Evolutionary conservation across 257 asterid species (phyloP).

Genomic region (Solanum medicagineum): DNA sequence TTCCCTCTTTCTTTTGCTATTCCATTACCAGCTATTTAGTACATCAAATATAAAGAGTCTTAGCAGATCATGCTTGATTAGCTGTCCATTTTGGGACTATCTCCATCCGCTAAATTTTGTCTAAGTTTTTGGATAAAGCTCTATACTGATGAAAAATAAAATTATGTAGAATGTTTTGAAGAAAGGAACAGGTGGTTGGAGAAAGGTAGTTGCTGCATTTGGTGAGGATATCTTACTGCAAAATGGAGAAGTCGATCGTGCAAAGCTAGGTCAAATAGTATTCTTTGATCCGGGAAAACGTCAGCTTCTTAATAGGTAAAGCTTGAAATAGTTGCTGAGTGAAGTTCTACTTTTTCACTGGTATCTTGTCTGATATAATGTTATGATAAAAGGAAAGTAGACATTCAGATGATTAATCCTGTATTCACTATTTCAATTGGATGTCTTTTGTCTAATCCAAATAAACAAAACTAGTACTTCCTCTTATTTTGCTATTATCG

Average conservation of each 20-base stretch:
- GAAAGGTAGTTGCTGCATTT: slow-evolving; percentile 66
- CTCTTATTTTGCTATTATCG: background rate
- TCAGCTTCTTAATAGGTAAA: slow-evolving; percentile 82
- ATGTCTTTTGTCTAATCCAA: too few species aligned
- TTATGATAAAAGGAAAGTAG: too few species aligned
- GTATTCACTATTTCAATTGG: too few species aligned
- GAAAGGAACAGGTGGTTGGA: slow-evolving; percentile 91
- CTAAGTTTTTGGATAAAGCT: background rate
- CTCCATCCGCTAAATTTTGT: too few species aligned
- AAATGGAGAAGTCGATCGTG: slow-evolving; percentile 78
- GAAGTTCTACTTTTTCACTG: background rate
- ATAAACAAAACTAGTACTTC: background rate
- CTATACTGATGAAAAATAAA: background rate
- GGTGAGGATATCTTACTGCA: slow-evolving; percentile 67
- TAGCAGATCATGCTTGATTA: too few species aligned
- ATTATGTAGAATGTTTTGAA: slow-evolving; percentile 55
- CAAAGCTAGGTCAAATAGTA: slow-evolving; percentile 67
- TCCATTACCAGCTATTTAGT: too few species aligned
- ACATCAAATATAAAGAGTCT: too few species aligned
- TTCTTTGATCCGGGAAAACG: slow-evolving; percentile 64
- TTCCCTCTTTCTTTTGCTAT: background rate
- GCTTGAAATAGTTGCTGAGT: background rate
- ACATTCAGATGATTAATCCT: too few species aligned
- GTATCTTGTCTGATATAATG: too few species aligned
- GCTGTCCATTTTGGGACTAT: too few species aligned